Evolutionary conservation across 345 rosid species (phyloP).

Genomic region (Hevea brasiliensis): DNA sequence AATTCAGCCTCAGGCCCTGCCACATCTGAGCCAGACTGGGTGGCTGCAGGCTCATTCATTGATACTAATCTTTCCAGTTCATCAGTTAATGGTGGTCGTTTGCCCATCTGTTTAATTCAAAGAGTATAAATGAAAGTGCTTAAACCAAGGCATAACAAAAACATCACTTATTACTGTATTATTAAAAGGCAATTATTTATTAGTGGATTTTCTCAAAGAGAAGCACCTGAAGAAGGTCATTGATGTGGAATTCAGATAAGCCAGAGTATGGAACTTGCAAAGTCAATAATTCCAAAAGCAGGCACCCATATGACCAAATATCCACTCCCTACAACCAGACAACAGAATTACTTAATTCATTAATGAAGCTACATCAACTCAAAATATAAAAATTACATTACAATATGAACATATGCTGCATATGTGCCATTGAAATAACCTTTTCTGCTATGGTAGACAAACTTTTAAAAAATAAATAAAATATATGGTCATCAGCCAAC

Average conservation of each 20-base stretch:
- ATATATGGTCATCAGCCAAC: too few relatives aligned
- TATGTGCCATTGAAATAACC: too few relatives aligned
- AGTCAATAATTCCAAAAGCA: slow-evolving; percentile 81
- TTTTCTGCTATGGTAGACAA: too few relatives aligned
- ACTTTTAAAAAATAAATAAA: too few relatives aligned
- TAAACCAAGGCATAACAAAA: neutral
- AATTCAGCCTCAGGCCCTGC: slow-evolving; percentile 45
- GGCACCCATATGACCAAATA: slow-evolving; percentile 94
- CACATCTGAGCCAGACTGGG: slow-evolving; percentile 29
- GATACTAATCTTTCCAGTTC: slow-evolving; percentile 52
- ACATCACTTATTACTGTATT: neutral
- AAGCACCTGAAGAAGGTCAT: slow-evolving; percentile 71
- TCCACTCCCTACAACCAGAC: slow-evolving; percentile 79
- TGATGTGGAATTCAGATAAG: slow-evolving; percentile 56
- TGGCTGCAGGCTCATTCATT: slow-evolving; percentile 29
- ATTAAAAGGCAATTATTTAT: neutral
- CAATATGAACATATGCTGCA: too few relatives aligned
- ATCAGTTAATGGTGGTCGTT: slow-evolving; percentile 64
- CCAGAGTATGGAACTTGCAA: slow-evolving; percentile 70
- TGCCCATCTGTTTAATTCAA: slow-evolving; percentile 53
- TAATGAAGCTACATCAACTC: too few relatives aligned
- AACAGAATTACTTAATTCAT: neutral
- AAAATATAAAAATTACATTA: too few relatives aligned
- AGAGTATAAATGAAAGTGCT: slow-evolving; percentile 6
- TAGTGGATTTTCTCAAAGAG: neutral